Evolutionary conservation across 495 filamentous ascomycete genomes (phyloP).

Genomic region (Podospora conica): DNA sequence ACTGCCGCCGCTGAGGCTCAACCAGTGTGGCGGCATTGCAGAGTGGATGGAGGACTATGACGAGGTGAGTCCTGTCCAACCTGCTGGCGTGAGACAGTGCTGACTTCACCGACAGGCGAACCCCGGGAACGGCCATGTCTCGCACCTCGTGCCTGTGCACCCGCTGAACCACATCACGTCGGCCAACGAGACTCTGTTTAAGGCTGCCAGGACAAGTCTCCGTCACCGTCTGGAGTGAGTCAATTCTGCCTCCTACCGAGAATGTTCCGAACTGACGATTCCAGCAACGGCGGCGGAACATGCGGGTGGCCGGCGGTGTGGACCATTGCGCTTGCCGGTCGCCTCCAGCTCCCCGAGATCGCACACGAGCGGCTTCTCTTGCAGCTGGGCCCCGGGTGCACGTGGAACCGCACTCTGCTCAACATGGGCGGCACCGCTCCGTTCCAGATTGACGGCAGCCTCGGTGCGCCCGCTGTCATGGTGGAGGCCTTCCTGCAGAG

Average conservation of each 20-base stretch:
- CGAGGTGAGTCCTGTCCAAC: not conserved
- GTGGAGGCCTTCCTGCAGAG: slow-evolving; percentile 1
- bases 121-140: slow-evolving; percentile 7
- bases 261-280: not conserved
- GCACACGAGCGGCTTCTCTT: not conserved
- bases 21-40: slow-evolving; percentile 6
- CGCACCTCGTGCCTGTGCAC: slow-evolving; percentile 5
- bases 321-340: not conserved
- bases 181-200: slow-evolving; percentile 2
- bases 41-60: slow-evolving; percentile 10
- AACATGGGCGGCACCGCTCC: slow-evolving; percentile 8
- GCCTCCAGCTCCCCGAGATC: not conserved
- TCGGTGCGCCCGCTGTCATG: not conserved
- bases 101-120: slow-evolving; percentile 1
- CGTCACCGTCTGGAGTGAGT: not conserved
- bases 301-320: slow-evolving; percentile 7
- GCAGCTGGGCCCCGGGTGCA: not conserved
- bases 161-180: slow-evolving; percentile 2
- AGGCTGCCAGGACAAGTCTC: not conserved
- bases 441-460: slow-evolving; percentile 5
- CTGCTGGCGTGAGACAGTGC: not conserved
- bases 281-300: not conserved
- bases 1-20: slow-evolving; percentile 6
- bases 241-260: not conserved
- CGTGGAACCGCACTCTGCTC: slow-evolving; percentile 5